Base-by-base conservation (phyloP, 2,329 filamentous ascomycete genomes). In the Diaporthe helianthi region DNA sequence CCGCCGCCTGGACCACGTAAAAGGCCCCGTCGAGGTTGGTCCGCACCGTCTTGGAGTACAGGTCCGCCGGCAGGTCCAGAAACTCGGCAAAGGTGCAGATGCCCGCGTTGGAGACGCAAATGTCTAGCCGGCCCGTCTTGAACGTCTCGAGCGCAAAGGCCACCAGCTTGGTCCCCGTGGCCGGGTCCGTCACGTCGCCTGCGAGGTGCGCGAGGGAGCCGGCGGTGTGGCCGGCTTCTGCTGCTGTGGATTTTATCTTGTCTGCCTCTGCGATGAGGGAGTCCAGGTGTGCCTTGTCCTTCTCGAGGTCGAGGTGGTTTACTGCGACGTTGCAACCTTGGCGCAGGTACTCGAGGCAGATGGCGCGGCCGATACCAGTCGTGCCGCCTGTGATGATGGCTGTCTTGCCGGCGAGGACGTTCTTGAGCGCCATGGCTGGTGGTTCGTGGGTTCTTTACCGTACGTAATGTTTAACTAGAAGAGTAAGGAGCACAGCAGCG, bases 21-120 rank as follows among this genome's bases (percentile, higher is more conserved):
- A 97, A 97, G n/a, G 93, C 92, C 53, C 94, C 94, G 73, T 91
- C 89, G 73, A 97, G 89, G 80, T 97, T 97, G 61, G 92, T 95
- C 46, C 87, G 83, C 49, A 97, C 83, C 3, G 93, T 97, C 67
- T 85, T 83, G 71, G 87, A 82, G 76, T 94, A 92, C 67, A 97
- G 88, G 68, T 90, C 86, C 1, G 89, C 86, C 12, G 88, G 84
- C 52, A 97, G 86, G 24, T 91, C 89, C 29, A 98, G 81, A 76
- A 98, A 97, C 73, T 97, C 92, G 69, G 91, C 90, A 80, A 98
- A 98, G 72, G 92, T 87, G 83, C 93, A 97, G 70, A 97, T 87
- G 8, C 94, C 94, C 4, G 94, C 94, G 81, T 97, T 97, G 78
- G 90, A 93, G 33, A 97, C 92, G 79, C 95, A 95, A 8, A 97